Conservation (phyloP, 352 stramenopile genomes). For the Aphanomyces stellatus region DNA sequence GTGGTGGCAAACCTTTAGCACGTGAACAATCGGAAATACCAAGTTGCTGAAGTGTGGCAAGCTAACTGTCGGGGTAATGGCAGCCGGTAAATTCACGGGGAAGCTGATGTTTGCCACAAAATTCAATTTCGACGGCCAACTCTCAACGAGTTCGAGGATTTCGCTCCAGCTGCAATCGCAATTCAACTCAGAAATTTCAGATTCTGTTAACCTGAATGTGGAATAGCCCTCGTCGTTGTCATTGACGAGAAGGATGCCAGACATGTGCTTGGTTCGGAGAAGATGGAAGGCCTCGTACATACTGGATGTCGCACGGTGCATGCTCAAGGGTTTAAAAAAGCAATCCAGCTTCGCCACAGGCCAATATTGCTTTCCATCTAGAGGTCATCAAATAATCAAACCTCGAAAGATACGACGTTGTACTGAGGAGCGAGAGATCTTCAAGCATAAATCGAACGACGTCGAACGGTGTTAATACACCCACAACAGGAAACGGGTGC, state of each 20-base stretch:
- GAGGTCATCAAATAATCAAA: not conserved
- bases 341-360: not conserved
- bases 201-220: not conserved
- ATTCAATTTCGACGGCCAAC: not conserved
- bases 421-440: constrained; percentile 6
- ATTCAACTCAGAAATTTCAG: not conserved
- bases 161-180: not conserved
- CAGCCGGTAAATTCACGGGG: not conserved
- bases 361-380: constrained; percentile 1
- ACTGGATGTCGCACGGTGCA: not conserved
- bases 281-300: constrained; percentile 15
- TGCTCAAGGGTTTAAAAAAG: not conserved
- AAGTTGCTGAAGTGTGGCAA: constrained; percentile 14
- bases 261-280: not conserved
- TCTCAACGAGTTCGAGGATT: constrained; percentile 14
- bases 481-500: not conserved
- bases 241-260: constrained; percentile 1
- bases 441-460: constrained; percentile 10
- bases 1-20: not conserved
- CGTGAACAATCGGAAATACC: constrained; percentile 5
- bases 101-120: not conserved
- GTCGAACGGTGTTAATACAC: not conserved
- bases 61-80: not conserved
- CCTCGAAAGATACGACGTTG: not conserved
- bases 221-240: constrained; percentile 6